phyloP scores from a whole-genome alignment of 345 rosid genomes.

The Populus deltoides region DNA sequence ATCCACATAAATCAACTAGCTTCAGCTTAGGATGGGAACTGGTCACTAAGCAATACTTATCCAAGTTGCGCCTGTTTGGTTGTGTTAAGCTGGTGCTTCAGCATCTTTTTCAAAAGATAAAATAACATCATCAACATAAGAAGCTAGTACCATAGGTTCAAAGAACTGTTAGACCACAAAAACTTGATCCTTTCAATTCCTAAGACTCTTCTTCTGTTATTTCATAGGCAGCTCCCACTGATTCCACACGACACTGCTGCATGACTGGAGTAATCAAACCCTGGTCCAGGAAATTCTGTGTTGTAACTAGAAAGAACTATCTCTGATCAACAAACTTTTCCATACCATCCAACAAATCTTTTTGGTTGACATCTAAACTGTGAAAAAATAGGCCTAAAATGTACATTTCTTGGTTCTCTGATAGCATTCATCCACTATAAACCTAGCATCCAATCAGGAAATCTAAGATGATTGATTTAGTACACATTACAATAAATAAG shows the following conservation, averaged over 20 bases:
- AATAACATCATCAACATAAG: background rate
- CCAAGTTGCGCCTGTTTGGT: background rate
- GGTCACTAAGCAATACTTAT: background rate
- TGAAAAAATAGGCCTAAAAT: background rate
- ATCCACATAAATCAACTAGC: background rate
- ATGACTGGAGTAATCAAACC: background rate
- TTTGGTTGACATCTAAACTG: background rate
- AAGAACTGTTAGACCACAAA: background rate
- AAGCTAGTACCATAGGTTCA: background rate
- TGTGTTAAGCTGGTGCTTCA: background rate
- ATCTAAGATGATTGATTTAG: background rate
- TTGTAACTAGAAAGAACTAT: background rate
- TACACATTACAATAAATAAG: background rate
- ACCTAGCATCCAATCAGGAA: background rate
- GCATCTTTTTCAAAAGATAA: background rate
- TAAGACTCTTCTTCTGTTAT: background rate
- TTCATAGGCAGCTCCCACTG: background rate
- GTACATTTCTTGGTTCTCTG: background rate
- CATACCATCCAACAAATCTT: background rate
- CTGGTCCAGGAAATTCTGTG: background rate
- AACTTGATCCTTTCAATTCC: too few species aligned
- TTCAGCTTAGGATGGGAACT: background rate
- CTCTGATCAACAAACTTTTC: background rate
- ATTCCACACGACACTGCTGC: background rate
- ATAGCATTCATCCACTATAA: background rate